Evolutionary conservation across 2,329 filamentous ascomycete species (phyloP).

Genomic region (Xenoacremonium recifei): DNA sequence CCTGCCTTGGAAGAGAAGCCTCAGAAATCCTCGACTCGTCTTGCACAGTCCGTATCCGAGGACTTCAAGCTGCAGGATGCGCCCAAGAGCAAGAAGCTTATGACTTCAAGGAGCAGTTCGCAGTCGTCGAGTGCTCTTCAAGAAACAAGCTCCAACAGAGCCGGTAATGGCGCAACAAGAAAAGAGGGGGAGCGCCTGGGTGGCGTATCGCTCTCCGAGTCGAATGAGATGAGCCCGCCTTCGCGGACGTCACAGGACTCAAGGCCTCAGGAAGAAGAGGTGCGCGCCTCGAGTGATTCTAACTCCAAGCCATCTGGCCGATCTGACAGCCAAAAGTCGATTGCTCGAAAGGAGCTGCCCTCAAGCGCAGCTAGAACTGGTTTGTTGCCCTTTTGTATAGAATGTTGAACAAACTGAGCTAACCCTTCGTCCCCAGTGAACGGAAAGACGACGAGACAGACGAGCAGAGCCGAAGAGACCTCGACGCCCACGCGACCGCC

Average conservation of each 20-base stretch:
- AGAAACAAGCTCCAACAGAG: slow-evolving; percentile 33
- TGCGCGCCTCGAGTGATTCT: slow-evolving; percentile 40
- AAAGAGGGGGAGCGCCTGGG: slow-evolving; percentile 22
- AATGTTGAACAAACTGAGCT: not conserved
- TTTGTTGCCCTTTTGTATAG: slow-evolving; percentile 26
- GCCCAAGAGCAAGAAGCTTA: slow-evolving; percentile 60
- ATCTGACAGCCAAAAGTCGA: slow-evolving; percentile 45
- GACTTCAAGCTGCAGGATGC: slow-evolving; percentile 81
- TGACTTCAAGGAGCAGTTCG: slow-evolving; percentile 43
- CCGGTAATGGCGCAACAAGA: slow-evolving; percentile 31
- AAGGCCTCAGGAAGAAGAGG: slow-evolving; percentile 52
- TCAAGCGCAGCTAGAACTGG: slow-evolving; percentile 39
- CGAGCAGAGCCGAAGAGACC: slow-evolving; percentile 21
- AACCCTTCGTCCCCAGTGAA: slow-evolving; percentile 17
- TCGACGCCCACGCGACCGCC: slow-evolving; percentile 18
- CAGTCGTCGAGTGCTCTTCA: slow-evolving; percentile 39
- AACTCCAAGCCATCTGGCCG: slow-evolving; percentile 40
- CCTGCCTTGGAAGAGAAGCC: slow-evolving; percentile 38
- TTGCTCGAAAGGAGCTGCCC: slow-evolving; percentile 65
- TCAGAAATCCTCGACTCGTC: slow-evolving; percentile 34
- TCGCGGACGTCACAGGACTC: slow-evolving; percentile 60
- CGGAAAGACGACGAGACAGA: slow-evolving; percentile 21
- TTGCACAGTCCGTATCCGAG: slow-evolving; percentile 42
- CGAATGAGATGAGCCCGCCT: slow-evolving; percentile 32
- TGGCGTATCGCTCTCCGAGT: slow-evolving; percentile 32